These are phyloP conservation scores for Macrocybe gigantea DNA, from an alignment of 768 basidiomycete species.

Conservation along the genomic window DNA sequence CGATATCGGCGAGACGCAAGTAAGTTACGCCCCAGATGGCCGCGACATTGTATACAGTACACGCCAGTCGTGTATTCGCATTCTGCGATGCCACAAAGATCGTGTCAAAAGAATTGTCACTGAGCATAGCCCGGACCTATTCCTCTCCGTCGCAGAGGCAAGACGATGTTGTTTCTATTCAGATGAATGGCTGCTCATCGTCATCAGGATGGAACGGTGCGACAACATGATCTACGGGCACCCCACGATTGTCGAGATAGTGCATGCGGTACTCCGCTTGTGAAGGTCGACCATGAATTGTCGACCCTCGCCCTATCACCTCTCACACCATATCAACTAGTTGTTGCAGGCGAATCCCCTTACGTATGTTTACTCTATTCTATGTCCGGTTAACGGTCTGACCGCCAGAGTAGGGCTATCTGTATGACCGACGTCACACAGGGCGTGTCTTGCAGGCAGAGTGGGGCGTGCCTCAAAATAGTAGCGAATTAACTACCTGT, in stretches of 20 bases:
- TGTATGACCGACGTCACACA: slow-evolving; percentile 78
- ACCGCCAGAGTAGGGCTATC: slow-evolving; percentile 48
- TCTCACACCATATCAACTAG: slow-evolving; percentile 76
- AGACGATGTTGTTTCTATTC: slow-evolving; percentile 18
- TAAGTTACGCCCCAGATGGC: slow-evolving; percentile 25
- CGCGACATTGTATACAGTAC: slow-evolving; percentile 41
- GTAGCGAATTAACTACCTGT: slow-evolving; percentile 59
- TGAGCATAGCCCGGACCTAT: slow-evolving; percentile 71
- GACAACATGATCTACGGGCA: slow-evolving; percentile 80
- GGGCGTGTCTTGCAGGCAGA: slow-evolving; percentile 56
- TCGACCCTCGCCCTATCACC: slow-evolving; percentile 73
- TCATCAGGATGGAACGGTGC: slow-evolving; percentile 73
- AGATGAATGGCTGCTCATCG: background rate
- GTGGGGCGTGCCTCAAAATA: slow-evolving; percentile 53
- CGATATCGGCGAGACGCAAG: slow-evolving; percentile 48
- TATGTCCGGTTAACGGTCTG: background rate
- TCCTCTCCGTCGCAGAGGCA: slow-evolving; percentile 75
- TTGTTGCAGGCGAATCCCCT: slow-evolving; percentile 77
- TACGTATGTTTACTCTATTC: slow-evolving; percentile 43
- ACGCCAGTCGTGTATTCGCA: slow-evolving; percentile 41
- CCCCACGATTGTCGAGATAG: slow-evolving; percentile 54
- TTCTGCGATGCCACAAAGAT: slow-evolving; percentile 63
- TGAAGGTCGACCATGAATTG: slow-evolving; percentile 58
- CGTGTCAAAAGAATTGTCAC: slow-evolving; percentile 78
- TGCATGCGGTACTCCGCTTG: slow-evolving; percentile 67